Base-by-base conservation (phyloP, 78 protist species). In the Chrysochromulina parva region DNA sequence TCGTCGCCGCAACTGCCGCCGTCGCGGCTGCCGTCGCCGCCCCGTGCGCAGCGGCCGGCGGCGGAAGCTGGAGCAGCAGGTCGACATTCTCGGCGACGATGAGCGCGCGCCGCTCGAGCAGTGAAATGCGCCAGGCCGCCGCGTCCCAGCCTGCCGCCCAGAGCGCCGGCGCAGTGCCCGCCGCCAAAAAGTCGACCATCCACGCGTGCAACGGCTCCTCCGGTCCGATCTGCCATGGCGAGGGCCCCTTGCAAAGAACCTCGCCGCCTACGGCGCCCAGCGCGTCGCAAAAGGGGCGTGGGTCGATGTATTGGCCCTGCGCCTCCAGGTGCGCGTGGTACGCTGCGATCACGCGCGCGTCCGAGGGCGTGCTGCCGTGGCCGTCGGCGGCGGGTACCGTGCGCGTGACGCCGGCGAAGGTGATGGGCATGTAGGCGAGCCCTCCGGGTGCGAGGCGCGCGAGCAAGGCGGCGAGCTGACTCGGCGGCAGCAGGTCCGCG, bases 261-360 rank as follows among this genome's bases (percentile, higher is more conserved):
- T 2, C 38, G 38, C 24, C 73, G n/a, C 73, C 73, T 1, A 1
- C 24, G 11, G 9, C 73, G 47, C 38, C 24, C 47, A 66, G 47
- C 73, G 73, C 73, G 73, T 7, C 17, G 73, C 1, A 2, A 11
- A 24, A 1, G 38, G 7, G 17, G 7, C 13, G 10, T 1, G 38
- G 7, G 38, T 19, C 6, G 19, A 66, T 1, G 73, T 24, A 24
- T 7, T 66, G 73, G 47, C 73, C 73, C 73, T 66, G 24, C 38
- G n/a, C 73, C 73, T 66, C 38, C 38, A 66, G 73, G 73, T 66
- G 73, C 73, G 26, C 73, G 73, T 66, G 73, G 73, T 66, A 66
- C 38, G 38, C n/a, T 10, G n/a, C 73, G 13, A 66, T 14, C 38
- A 66, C 38, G 38, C n/a, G 73, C 73, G 26, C 73, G 73, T 66